phyloP scores from a whole-genome alignment of 441 rosid genomes.

The Rhodomyrtus psidioides region DNA sequence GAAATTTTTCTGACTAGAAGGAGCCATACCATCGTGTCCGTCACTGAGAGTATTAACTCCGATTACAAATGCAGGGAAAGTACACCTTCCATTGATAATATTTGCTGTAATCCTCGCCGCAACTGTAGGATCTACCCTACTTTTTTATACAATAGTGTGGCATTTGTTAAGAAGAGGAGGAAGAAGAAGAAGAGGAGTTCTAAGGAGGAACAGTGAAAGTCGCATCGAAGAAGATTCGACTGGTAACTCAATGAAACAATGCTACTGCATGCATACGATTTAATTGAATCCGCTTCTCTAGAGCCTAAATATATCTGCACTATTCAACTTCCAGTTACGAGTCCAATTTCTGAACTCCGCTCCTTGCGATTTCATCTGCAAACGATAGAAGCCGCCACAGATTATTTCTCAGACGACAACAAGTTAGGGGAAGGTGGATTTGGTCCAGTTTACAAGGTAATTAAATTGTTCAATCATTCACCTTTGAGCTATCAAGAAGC shows the following conservation, averaged over 20 bases:
- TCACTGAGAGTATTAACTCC: not conserved
- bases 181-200: not conserved
- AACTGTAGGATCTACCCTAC: not conserved
- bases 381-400: not conserved
- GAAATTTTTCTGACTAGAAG: not conserved
- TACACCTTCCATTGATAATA: not conserved
- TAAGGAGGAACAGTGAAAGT: not conserved
- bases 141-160: not conserved
- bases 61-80: not conserved
- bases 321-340: not conserved
- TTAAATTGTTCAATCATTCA: not conserved
- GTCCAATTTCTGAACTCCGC: not conserved
- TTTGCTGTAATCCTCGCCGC: not conserved
- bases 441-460: too few relatives aligned
- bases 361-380: not conserved
- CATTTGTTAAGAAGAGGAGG: not conserved
- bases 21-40: not conserved
- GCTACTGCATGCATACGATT: not conserved
- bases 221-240: not conserved
- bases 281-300: not conserved
- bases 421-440: too few relatives aligned
- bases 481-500: not conserved
- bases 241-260: not conserved
- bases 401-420: not conserved
- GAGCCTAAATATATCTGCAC: not conserved